Evolutionary conservation across 148 eudicot genomes (phyloP).

Genomic region (Rhododendron mucronatum): DNA sequence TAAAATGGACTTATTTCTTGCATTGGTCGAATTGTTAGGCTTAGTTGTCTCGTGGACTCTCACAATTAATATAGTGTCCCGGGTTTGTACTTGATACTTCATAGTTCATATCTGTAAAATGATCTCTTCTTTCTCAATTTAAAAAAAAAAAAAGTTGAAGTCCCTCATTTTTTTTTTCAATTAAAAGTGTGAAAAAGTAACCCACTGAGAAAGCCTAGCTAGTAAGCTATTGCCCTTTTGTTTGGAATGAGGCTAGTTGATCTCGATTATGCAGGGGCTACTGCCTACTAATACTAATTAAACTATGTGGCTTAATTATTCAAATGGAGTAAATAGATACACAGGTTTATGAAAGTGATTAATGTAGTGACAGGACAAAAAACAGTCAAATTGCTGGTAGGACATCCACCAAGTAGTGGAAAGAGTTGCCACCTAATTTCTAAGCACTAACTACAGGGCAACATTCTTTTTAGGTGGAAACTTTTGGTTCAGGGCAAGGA

Average conservation of each 20-base stretch:
- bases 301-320: background rate
- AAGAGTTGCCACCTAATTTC: background rate
- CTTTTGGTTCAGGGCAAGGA: background rate
- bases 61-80: too few species aligned
- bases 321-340: too few species aligned
- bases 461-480: background rate
- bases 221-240: background rate
- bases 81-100: too few species aligned
- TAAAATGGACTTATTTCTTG: too few species aligned
- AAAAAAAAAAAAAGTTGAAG: too few species aligned
- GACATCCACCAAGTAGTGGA: background rate
- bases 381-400: background rate
- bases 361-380: background rate
- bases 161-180: background rate
- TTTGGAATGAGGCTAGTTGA: background rate
- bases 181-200: background rate
- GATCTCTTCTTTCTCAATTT: too few species aligned
- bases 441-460: constrained; percentile 1
- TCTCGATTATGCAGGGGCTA: background rate
- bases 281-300: too few species aligned
- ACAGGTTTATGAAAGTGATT: background rate
- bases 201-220: background rate
- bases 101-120: too few species aligned
- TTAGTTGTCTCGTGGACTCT: too few species aligned
- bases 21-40: too few species aligned